A percentile compares a stretch with the other conserved stretches of the same genome.
Evolutionary conservation across 2,329 filamentous ascomycete species (phyloP).

Genomic region (Paraphoma sp.): DNA sequence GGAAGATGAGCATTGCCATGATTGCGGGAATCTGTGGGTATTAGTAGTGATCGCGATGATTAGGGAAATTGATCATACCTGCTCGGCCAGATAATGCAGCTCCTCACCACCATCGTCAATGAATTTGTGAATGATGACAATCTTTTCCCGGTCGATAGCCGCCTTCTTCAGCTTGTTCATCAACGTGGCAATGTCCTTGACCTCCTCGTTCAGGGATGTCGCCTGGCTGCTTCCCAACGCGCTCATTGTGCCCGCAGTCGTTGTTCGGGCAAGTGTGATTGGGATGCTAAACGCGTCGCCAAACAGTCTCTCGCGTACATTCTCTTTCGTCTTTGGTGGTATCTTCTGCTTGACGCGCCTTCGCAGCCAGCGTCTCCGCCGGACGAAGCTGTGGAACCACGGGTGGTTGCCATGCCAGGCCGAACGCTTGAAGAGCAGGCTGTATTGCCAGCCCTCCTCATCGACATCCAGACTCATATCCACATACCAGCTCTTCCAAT

Average conservation of each 20-base stretch:
- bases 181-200: conserved; percentile 71
- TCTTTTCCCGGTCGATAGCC: conserved; percentile 89
- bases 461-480: conserved; percentile 84
- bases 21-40: conserved; percentile 38
- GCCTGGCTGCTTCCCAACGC: conserved; percentile 31
- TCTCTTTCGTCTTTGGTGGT: conserved; percentile 42
- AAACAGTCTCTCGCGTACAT: conserved; percentile 40
- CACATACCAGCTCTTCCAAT: conserved; percentile 73
- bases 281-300: conserved; percentile 49
- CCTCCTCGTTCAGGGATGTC: conserved; percentile 58
- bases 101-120: conserved; percentile 75
- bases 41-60: conserved; percentile 16
- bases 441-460: conserved; percentile 95
- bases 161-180: conserved; percentile 71
- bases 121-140: conserved; percentile 82
- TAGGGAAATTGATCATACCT: conserved; percentile 42
- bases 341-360: conserved; percentile 71
- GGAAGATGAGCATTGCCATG: conserved; percentile 81
- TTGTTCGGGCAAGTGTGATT: conserved; percentile 41
- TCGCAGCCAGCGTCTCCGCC: conserved; percentile 85
- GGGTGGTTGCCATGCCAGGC: conserved; percentile 84
- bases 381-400: conserved; percentile 96
- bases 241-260: conserved; percentile 55
- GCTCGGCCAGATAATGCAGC: conserved; percentile 73
- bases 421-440: conserved; percentile 74